Percentiles rank a stretch among this genome's conserved stretches.
These are phyloP conservation scores for Penicillium fuscoglaucum DNA, from an alignment of 2,329 filamentous ascomycete genomes.

Conservation along the genomic window DNA sequence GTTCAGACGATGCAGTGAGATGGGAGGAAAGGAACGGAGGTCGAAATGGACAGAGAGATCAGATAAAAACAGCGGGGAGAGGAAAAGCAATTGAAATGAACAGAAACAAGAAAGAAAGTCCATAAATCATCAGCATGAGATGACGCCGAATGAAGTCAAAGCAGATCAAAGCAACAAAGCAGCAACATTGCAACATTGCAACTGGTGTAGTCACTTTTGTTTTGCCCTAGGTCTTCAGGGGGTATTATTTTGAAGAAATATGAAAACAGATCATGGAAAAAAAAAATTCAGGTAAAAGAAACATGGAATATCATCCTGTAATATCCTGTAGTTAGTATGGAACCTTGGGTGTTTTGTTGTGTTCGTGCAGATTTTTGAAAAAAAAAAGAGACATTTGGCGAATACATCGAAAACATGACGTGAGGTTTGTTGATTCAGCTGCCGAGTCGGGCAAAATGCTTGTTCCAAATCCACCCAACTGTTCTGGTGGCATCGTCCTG, in stretches of 20 bases:
- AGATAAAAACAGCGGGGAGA: background rate
- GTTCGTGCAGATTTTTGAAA: background rate
- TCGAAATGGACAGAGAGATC: background rate
- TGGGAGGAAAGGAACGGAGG: background rate
- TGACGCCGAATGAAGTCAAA: background rate
- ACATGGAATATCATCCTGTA: slow-evolving; percentile 2
- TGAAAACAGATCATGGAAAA: slow-evolving; percentile 9
- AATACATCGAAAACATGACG: background rate
- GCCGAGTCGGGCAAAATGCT: slow-evolving; percentile 75
- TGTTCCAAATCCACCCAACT: slow-evolving; percentile 98
- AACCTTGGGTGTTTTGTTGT: too few relatives aligned
- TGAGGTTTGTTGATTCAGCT: slow-evolving; percentile 12
- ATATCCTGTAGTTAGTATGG: slow-evolving; percentile 1
- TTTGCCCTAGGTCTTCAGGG: background rate
- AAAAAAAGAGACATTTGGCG: background rate
- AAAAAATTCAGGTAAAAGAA: background rate
- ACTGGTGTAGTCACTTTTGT: background rate
- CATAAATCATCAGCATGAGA: slow-evolving; percentile 1
- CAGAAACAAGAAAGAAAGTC: background rate
- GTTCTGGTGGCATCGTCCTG: slow-evolving; percentile 80
- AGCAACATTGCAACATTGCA: slow-evolving; percentile 1
- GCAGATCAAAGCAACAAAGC: slow-evolving; percentile 9
- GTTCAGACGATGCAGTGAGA: slow-evolving; percentile 7
- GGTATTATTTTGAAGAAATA: slow-evolving; percentile 4
- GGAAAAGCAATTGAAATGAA: background rate